Base-by-base conservation (phyloP, 108 stramenopile genomes). In the Parietichytrium sp. region DNA sequence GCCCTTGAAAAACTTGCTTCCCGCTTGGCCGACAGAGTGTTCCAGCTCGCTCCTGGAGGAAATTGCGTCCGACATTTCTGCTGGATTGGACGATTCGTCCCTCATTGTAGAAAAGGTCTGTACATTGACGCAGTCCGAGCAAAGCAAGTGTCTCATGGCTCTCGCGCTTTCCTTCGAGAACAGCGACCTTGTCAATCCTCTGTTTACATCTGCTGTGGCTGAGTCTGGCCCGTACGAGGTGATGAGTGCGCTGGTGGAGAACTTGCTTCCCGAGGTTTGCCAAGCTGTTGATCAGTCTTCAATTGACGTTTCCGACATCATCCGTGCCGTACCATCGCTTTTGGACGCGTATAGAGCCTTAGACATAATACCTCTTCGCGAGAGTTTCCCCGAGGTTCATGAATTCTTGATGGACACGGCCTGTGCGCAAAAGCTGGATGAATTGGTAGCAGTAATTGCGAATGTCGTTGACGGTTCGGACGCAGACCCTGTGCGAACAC, bases 301-400 rank as follows among this genome's bases (percentile, higher is more conserved):
- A 10, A 25, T 72, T 3, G 6, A 38, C 6, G 20, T 27, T 20
- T 10, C 20, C 13, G 61, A 72, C 33, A 33, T 72, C 42, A 42
- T 72, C 10, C 38, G 38, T 6, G 18, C 61, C n/a, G 23, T 72
- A 16, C 61, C 61, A 10, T 33, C 1, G 2, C 20, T 72, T 7
- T 42, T 72, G 4, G 42, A 7, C 20, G 61, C 25, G 6, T 16
- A 45, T 38, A 25, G 16, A 25, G 61, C 61, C 20, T 42, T 72
- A n/a, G 61, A 72, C 20, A 72, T 72, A 16, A 25, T 72, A n/a
- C 61, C 61, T n/a, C 42, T 72, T 10, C 61, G 61, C 13, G 29
- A 72, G 42, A 33, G 45, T 13, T 72, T 72, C 3, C 61, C 61
- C 33, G 42, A 45, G 3, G 10, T 72, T 6, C 61, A 72, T 45